Conservation (phyloP, 495 filamentous ascomycete genomes). For the Penicillium desertorum region DNA sequence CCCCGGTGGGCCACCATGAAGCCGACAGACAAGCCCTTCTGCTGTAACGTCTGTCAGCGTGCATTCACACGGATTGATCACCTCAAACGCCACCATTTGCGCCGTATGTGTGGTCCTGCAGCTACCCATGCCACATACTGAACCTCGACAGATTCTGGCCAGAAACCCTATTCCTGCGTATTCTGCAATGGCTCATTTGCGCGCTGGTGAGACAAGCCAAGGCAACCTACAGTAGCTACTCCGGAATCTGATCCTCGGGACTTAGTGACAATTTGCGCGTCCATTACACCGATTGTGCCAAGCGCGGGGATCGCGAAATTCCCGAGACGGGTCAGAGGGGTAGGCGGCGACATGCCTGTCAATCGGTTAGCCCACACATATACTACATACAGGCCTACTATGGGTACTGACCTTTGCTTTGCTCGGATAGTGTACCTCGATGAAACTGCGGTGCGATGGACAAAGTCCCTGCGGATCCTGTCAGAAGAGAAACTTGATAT, state of each 20-base stretch:
- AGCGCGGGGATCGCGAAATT: constrained; percentile 44
- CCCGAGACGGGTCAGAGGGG: constrained; percentile 50
- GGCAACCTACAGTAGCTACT: too few species aligned
- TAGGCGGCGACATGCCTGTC: constrained; percentile 48
- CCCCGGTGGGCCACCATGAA: constrained; percentile 47
- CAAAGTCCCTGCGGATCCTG: constrained; percentile 49
- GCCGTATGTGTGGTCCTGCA: constrained; percentile 36
- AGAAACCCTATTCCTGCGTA: constrained; percentile 47
- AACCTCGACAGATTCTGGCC: constrained; percentile 41
- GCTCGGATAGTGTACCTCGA: constrained; percentile 44
- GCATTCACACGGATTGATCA: constrained; percentile 52
- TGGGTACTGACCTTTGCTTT: not conserved
- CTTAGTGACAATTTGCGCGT: constrained; percentile 48
- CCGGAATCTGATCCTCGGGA: not conserved
- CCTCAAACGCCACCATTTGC: constrained; percentile 48
- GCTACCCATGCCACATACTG: constrained; percentile 17
- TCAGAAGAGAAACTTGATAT: constrained; percentile 43
- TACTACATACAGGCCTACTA: not conserved
- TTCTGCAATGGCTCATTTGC: constrained; percentile 49
- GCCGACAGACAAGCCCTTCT: constrained; percentile 46
- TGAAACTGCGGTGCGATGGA: constrained; percentile 54
- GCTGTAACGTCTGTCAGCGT: constrained; percentile 48
- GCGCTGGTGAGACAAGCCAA: constrained; percentile 37
- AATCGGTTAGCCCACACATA: constrained; percentile 35
- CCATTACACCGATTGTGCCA: constrained; percentile 44